Conservation (phyloP, 2,329 filamentous ascomycete genomes). For the Apiospora malaysiana region DNA sequence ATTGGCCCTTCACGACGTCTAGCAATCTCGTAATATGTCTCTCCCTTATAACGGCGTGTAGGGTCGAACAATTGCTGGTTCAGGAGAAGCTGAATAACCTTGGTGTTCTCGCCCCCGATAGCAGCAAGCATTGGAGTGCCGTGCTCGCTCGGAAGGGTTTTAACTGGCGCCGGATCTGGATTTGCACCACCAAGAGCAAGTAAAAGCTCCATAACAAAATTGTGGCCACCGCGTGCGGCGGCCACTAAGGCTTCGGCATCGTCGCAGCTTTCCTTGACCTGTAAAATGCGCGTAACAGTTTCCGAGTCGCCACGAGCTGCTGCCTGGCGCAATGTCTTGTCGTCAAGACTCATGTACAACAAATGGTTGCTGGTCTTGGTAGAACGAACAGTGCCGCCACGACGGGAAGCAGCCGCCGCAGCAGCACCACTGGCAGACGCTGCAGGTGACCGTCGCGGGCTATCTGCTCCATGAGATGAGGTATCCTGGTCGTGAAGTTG, state of each 20-base stretch:
- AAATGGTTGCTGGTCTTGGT: constrained; percentile 70
- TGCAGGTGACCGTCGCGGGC: constrained; percentile 63
- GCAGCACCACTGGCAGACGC: constrained; percentile 38
- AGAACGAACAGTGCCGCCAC: constrained; percentile 61
- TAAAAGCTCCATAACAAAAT: constrained; percentile 81
- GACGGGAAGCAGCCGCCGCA: constrained; percentile 49
- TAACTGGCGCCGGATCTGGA: constrained; percentile 71
- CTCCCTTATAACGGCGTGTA: constrained; percentile 74
- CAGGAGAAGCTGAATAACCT: constrained; percentile 81
- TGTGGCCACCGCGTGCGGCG: constrained; percentile 89
- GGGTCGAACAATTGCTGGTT: constrained; percentile 83
- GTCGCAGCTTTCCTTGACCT: constrained; percentile 65
- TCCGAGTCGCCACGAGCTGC: constrained; percentile 67
- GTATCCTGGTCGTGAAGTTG: constrained; percentile 55
- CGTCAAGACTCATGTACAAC: constrained; percentile 67
- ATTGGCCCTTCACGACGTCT: constrained; percentile 81
- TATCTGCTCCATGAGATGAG: constrained; percentile 62
- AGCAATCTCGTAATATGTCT: constrained; percentile 88
- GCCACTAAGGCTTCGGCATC: constrained; percentile 90
- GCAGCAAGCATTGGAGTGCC: constrained; percentile 94
- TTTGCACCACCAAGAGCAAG: constrained; percentile 70
- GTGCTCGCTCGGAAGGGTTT: constrained; percentile 67
- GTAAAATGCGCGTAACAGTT: constrained; percentile 64
- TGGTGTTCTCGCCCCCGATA: constrained; percentile 86
- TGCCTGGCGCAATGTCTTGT: constrained; percentile 65